Evolutionary conservation across 176 grass and related monocot genomes (phyloP), one percentile per base, ranked within the genome.

Genomic region (Rhynchospora tenuis): DNA sequence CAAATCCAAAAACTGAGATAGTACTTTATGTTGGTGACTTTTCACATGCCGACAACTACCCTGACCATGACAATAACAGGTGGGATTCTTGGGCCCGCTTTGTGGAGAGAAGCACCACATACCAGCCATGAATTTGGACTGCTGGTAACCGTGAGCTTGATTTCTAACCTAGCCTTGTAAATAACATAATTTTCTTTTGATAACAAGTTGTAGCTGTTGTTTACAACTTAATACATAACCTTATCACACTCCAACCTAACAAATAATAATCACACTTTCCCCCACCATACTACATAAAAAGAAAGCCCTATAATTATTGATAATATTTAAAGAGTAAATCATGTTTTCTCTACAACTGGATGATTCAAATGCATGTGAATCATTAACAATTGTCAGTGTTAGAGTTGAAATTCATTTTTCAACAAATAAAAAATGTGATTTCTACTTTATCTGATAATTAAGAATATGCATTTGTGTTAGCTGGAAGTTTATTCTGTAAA

Each of bases 1-100:
- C 85, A 78, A 94, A 93, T 83, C 75, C 65, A 62, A 87, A 93
- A 31, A 87, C 83, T 15, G 81, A 97, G 84, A 80, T 92, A 0
- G 94, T 94, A 28, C 87, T 97, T 83, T 97, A 88, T 61, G 85
- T 91, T 2, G 92, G 95, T 19, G 95, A 97, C 22, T 85, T 97
- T 48, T 91, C 92, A 23, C 93, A 97, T 64, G 92, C 95, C 69
- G 95, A 97, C 86, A 93, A 94, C 72, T 94, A 97, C 56, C 92
- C 90, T 3, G 81, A 88, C 31, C 92, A 97, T 85, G 88, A 97
- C 68, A 94, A 97, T 66, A 86, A 90, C 23, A 94, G 95, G 78
- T 97, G 95, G 95, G 95, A 97, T 86, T 94, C 90, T 23, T 97
- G 92, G 95, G 95, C 85, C 33, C 91, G 92, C 62, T 97, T 97